Conservation (phyloP, 768 basidiomycete genomes). For the Boletus vinaceobasis region DNA sequence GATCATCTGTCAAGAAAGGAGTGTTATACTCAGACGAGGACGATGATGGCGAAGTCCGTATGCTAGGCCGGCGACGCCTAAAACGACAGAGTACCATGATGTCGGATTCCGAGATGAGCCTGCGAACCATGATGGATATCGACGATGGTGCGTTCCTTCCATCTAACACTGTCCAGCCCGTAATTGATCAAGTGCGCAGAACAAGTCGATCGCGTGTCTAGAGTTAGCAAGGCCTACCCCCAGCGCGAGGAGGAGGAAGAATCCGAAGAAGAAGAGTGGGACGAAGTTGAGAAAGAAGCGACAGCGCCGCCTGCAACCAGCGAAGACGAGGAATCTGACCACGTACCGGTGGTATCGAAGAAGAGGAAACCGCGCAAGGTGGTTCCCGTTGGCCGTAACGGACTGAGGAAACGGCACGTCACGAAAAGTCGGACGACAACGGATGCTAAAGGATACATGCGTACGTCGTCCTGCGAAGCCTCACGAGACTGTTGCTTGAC, state of each 20-base stretch:
- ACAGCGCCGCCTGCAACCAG: conserved; percentile 26
- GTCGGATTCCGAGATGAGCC: conserved; percentile 44
- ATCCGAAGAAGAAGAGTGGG: conserved; percentile 21
- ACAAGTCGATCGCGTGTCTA: conserved; percentile 22
- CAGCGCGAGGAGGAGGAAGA: conserved; percentile 26
- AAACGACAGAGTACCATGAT: conserved; percentile 35
- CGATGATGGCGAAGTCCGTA: conserved; percentile 42
- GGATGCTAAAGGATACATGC: conserved; percentile 71
- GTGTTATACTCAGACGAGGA: conserved; percentile 55
- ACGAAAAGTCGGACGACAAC: conserved; percentile 52
- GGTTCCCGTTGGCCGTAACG: conserved; percentile 74
- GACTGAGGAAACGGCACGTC: conserved; percentile 68
- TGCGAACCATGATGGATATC: conserved; percentile 71
- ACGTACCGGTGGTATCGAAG: conserved; percentile 34
- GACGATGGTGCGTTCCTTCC: conserved; percentile 58
- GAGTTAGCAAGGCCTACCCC: conserved; percentile 15
- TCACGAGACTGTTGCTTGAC: background rate
- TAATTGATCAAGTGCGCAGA: conserved; percentile 16
- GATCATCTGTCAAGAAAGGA: conserved; percentile 40
- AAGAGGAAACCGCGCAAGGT: conserved; percentile 50
- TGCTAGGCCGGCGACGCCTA: conserved; percentile 22
- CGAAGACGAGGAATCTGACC: conserved; percentile 28
- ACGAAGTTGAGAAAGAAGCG: conserved; percentile 34
- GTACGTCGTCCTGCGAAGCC: conserved; percentile 38
- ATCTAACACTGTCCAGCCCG: conserved; percentile 6